A percentile compares a stretch with the other conserved stretches of the same genome.
phyloP scores from a whole-genome alignment of 2,329 filamentous ascomycete species.

The Celoporthe dispersa region DNA sequence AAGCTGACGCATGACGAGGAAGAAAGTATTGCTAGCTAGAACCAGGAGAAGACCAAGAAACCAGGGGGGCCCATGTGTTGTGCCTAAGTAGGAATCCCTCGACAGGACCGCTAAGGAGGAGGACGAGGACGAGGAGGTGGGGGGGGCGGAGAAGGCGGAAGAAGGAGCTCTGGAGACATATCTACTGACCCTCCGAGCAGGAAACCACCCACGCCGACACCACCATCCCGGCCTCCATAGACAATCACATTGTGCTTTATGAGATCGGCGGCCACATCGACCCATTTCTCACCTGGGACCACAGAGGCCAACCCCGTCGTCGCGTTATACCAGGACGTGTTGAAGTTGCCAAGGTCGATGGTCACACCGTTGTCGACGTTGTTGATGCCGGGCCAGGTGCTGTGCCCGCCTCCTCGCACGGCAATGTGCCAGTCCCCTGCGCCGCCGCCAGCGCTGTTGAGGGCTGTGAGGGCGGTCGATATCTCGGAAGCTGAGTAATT shows the following conservation, averaged over 20 bases:
- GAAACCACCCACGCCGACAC: conserved; percentile 16
- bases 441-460: conserved; percentile 29
- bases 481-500: conserved; percentile 32
- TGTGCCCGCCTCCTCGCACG: conserved; percentile 55
- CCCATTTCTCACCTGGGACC: conserved; percentile 14
- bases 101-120: background rate
- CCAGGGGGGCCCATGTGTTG: background rate
- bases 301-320: conserved; percentile 24
- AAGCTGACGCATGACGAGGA: background rate
- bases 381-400: conserved; percentile 45
- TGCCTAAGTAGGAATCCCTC: background rate
- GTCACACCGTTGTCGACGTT: conserved; percentile 49
- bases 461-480: conserved; percentile 29
- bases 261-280: conserved; percentile 7
- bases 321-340: conserved; percentile 27
- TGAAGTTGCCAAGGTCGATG: conserved; percentile 45
- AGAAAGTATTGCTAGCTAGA: background rate
- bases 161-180: background rate
- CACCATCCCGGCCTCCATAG: conserved; percentile 18
- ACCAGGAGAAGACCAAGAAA: background rate
- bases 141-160: background rate
- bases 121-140: background rate
- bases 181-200: conserved; percentile 11
- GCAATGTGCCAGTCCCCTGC: conserved; percentile 46
- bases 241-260: conserved; percentile 9